These are phyloP conservation scores for Camelina sativa DNA, from an alignment of 345 rosid genomes.

Conservation along the genomic window DNA sequence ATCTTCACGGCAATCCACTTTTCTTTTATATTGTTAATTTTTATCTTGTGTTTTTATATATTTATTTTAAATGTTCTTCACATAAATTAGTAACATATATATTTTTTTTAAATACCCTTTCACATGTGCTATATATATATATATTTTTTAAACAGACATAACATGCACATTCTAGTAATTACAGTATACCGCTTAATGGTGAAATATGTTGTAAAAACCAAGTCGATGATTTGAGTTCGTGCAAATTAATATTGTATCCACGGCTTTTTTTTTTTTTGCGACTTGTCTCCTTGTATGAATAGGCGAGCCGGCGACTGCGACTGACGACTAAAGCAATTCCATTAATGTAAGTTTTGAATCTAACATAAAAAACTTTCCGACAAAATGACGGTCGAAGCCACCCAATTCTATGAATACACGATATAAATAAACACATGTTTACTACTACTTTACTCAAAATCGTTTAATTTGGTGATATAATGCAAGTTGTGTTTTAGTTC, in stretches of 20 bases:
- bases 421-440: slow-evolving; percentile 5
- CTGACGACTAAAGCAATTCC: neutral
- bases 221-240: neutral
- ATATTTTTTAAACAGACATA: too few species aligned
- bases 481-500: slow-evolving; percentile 14
- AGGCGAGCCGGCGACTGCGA: neutral
- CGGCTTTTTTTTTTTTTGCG: neutral
- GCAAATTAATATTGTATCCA: neutral
- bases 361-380: neutral
- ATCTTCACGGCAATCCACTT: neutral
- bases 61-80: too few species aligned
- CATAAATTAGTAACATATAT: too few species aligned
- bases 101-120: too few species aligned
- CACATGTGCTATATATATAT: too few species aligned
- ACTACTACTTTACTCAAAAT: neutral
- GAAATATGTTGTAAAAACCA: neutral
- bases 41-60: too few species aligned
- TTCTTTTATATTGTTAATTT: neutral
- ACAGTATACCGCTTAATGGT: neutral
- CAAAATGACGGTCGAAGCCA: slow-evolving; percentile 24
- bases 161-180: neutral
- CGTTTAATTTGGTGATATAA: neutral
- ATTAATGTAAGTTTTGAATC: neutral
- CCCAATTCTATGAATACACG: neutral
- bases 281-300: too few species aligned